Conservation (phyloP, 1,284 basidiomycete species). For the Ustilago xerochloae region DNA sequence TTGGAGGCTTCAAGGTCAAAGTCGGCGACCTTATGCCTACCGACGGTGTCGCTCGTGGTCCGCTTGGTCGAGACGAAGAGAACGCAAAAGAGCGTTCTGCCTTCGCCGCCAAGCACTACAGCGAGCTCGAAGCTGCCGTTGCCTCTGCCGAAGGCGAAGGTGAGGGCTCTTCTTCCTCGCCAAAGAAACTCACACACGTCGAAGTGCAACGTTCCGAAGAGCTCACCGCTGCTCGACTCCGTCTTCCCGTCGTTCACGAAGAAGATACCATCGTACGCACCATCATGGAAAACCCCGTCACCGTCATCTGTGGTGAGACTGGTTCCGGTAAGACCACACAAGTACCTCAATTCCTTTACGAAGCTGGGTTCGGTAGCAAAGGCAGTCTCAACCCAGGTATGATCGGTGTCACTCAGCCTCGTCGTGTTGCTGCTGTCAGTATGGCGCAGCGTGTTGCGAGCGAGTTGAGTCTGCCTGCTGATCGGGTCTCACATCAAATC, state of each 20-base stretch:
- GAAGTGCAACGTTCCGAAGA: slow-evolving; percentile 77
- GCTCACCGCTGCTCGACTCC: slow-evolving; percentile 80
- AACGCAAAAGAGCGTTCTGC: slow-evolving; percentile 35
- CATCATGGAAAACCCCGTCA: slow-evolving; percentile 83
- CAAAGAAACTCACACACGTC: slow-evolving; percentile 71
- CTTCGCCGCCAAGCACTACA: slow-evolving; percentile 55
- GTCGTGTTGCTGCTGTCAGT: slow-evolving; percentile 95
- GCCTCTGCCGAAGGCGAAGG: slow-evolving; percentile 7
- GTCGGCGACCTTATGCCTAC: slow-evolving; percentile 61
- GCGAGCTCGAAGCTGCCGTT: slow-evolving; percentile 39
- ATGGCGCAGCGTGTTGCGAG: slow-evolving; percentile 91
- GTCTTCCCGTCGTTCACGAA: slow-evolving; percentile 89
- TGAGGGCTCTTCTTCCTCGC: neutral
- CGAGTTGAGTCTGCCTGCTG: slow-evolving; percentile 83
- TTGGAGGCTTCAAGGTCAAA: slow-evolving; percentile 57
- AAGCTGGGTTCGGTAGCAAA: slow-evolving; percentile 90
- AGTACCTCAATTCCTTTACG: slow-evolving; percentile 90
- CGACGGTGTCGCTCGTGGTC: slow-evolving; percentile 65
- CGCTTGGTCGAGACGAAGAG: slow-evolving; percentile 56
- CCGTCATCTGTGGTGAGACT: slow-evolving; percentile 83
- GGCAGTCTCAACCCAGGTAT: slow-evolving; percentile 94
- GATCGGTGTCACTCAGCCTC: slow-evolving; percentile 97
- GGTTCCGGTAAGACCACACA: slow-evolving; percentile 99
- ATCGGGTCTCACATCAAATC: slow-evolving; percentile 92
- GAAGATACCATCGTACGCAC: slow-evolving; percentile 95